Base-by-base conservation (phyloP, 2,329 filamentous ascomycete genomes). In the Pseudogymnoascus destructans region DNA sequence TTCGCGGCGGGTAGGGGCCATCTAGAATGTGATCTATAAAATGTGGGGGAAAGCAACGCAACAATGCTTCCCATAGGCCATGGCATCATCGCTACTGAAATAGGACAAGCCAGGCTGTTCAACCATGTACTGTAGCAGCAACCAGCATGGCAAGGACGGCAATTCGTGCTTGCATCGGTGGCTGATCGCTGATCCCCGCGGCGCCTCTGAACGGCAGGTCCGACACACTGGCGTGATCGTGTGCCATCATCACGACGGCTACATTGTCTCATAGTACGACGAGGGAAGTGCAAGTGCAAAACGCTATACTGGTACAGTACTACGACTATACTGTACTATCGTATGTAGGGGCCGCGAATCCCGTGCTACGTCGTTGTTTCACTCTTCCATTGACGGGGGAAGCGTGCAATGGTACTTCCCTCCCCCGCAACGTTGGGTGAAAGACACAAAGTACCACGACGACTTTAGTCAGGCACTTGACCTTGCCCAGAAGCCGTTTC, bases 161-260 rank as follows among this genome's bases (percentile, higher is more conserved):
- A 30, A 30, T 30, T 30, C n/a, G 7, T 30, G n/a, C 19, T 19
- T 38, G 3, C n/a, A 52, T 30, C n/a, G 25, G n/a, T 21, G 17
- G n/a, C 32, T 33, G n/a, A n/a, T n/a, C 21, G 40, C 40, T n/a
- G 25, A 52, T 52, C 46, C 25, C 40, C 40, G 40, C 11, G 21
- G 40, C 19, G 19, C 11, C n/a, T 52, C 13, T 30, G 27, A n/a
- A 52, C 42, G 23, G 17, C 19, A 42, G 17, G 36, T 38, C 36
- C 36, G 35, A 36, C 33, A 13, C 33, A n/a, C 15, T 15, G 35
- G 35, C 35, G 25, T 52, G 46, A 52, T 52, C 46, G 25, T 52
- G 46, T 52, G 46, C 46, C 46, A 52, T 52, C 46, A 32, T 52
- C 46, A 52, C 46, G 46, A 52, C 15, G 46, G 46, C 25, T 52